phyloP scores from a whole-genome alignment of 177 flowering plant genomes.

The Vitis hybrid region DNA sequence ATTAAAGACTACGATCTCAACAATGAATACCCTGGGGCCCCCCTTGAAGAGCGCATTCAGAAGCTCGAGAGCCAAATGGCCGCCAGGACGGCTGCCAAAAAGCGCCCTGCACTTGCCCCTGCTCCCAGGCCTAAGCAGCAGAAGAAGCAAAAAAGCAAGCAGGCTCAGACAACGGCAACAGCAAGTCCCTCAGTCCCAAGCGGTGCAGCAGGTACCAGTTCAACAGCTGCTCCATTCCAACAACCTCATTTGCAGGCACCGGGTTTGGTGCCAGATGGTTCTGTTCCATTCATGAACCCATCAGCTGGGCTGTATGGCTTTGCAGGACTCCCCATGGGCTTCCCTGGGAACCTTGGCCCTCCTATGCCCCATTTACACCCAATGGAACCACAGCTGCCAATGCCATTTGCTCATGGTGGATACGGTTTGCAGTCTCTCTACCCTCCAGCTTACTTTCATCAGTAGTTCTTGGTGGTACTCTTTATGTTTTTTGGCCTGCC shows the following conservation, averaged over 20 bases:
- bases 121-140: constrained; percentile 13
- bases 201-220: constrained; percentile 1
- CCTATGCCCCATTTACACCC: constrained; percentile 25
- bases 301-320: constrained; percentile 17
- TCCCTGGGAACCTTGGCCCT: constrained; percentile 22
- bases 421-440: constrained; percentile 23
- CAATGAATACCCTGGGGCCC: constrained; percentile 26
- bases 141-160: constrained; percentile 18
- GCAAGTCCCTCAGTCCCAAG: constrained; percentile 9
- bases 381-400: constrained; percentile 14
- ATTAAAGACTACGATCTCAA: constrained; percentile 41
- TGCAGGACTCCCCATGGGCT: constrained; percentile 13
- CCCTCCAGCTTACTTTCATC: constrained; percentile 25
- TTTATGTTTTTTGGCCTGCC: too few species aligned
- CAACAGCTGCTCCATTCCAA: constrained; percentile 9
- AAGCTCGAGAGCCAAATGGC: constrained; percentile 38
- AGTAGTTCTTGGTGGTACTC: constrained; percentile 5
- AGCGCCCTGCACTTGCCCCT: constrained; percentile 27
- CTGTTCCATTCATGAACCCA: constrained; percentile 15
- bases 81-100: constrained; percentile 14
- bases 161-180: constrained; percentile 7
- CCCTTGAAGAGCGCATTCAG: constrained; percentile 32
- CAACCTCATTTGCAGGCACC: constrained; percentile 8
- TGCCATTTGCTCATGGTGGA: constrained; percentile 21
- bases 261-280: constrained; percentile 16